These are phyloP conservation scores for Saturnispora saitoi DNA, from an alignment of 805 yeast species.

Conservation along the genomic window DNA sequence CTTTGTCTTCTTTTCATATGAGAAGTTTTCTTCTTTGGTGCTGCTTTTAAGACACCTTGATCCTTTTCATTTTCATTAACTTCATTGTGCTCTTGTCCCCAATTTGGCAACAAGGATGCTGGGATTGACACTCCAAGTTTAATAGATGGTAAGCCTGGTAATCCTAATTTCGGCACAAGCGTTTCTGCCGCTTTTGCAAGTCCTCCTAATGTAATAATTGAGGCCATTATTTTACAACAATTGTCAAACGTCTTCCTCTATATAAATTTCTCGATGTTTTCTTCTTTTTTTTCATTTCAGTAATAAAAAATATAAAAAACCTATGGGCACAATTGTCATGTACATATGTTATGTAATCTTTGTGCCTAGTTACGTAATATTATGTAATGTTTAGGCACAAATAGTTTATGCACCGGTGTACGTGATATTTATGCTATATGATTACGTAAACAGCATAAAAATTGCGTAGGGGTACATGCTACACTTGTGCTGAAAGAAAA, in stretches of 20 bases:
- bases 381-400: not conserved
- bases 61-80: slow-evolving; percentile 37
- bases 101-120: slow-evolving; percentile 22
- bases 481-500: not conserved
- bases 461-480: not conserved
- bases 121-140: slow-evolving; percentile 17
- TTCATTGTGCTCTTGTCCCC: slow-evolving; percentile 33
- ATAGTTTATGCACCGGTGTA: not conserved
- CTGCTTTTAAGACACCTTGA: slow-evolving; percentile 77
- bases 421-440: not conserved
- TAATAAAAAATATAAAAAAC: too few species aligned
- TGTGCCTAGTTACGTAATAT: not conserved
- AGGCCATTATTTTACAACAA: slow-evolving; percentile 10
- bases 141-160: slow-evolving; percentile 13
- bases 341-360: too few species aligned
- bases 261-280: not conserved
- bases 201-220: slow-evolving; percentile 8
- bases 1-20: slow-evolving; percentile 79
- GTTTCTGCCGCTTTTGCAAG: slow-evolving; percentile 13
- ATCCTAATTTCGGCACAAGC: slow-evolving; percentile 13
- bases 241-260: not conserved
- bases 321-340: too few species aligned
- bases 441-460: not conserved
- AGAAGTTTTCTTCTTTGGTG: slow-evolving; percentile 89
- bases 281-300: too few species aligned